phyloP scores from a whole-genome alignment of 1,284 basidiomycete genomes.

The Boletus mariae region DNA sequence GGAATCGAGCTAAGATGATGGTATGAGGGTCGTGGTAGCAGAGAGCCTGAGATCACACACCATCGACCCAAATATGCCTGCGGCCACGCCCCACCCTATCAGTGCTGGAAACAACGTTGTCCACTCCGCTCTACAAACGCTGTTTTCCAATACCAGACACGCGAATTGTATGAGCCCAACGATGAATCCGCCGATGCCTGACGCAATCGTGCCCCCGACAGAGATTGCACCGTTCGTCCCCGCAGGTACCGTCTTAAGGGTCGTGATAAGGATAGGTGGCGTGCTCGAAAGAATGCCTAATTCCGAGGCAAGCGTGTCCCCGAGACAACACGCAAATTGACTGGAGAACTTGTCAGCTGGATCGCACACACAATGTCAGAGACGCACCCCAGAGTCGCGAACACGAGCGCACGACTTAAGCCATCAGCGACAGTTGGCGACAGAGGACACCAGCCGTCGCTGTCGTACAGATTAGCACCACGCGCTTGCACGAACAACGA shows the following conservation, averaged over 20 bases:
- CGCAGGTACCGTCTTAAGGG: slow-evolving; percentile 68
- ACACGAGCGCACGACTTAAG: slow-evolving; percentile 59
- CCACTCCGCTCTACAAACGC: slow-evolving; percentile 41
- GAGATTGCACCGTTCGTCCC: slow-evolving; percentile 93
- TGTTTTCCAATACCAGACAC: slow-evolving; percentile 63
- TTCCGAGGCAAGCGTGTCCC: slow-evolving; percentile 79
- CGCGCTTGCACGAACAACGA: slow-evolving; percentile 12
- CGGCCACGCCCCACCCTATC: slow-evolving; percentile 55
- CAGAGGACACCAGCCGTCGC: slow-evolving; percentile 26
- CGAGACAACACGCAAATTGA: slow-evolving; percentile 80
- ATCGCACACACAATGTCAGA: not conserved
- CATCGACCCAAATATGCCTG: slow-evolving; percentile 74
- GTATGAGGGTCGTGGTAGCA: not conserved
- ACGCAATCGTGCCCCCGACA: slow-evolving; percentile 68
- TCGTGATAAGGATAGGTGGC: slow-evolving; percentile 74
- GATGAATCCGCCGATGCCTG: slow-evolving; percentile 67
- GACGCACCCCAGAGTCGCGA: slow-evolving; percentile 66
- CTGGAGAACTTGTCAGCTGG: slow-evolving; percentile 34
- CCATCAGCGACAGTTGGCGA: slow-evolving; percentile 31
- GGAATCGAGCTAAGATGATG: slow-evolving; percentile 67
- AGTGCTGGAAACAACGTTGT: slow-evolving; percentile 41
- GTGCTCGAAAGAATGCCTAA: slow-evolving; percentile 77
- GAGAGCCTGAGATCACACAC: slow-evolving; percentile 39
- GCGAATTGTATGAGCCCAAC: slow-evolving; percentile 63
- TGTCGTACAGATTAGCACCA: slow-evolving; percentile 14